Base-by-base conservation (phyloP, 2,329 filamentous ascomycete species). In the Fusarium sp. region DNA sequence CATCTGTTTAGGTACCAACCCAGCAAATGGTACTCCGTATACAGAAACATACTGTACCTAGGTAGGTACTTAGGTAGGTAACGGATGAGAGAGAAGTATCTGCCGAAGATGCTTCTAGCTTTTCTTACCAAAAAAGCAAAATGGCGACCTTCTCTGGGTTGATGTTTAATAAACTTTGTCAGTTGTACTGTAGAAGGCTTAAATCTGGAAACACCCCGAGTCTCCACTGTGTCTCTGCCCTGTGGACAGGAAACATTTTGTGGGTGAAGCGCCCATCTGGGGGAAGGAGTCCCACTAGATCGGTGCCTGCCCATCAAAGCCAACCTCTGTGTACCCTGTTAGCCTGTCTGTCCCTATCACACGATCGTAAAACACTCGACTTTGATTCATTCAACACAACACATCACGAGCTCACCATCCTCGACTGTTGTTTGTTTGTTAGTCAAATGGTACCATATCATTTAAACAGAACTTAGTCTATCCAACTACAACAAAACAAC, bases 221-320 rank as follows among this genome's bases (percentile, higher is more conserved):
- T 30, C 35, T 37, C 35, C 35, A 37, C 35, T 9, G 35, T 37
- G 35, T 19, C n/a, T 37, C 33, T 37, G 35, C 35, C 35, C 35
- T 37, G 33, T 43, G 41, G 33, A n/a, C 33, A 7, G 45, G 65
- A 68, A 68, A 68, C 66, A 68, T 55, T 69, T 69, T 68, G 66
- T 68, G 65, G 66, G 49, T 41, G 54, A 44, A 47, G 28, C 57
- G 41, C 15, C 32, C 40, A 32, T 54, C 56, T 26, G 51, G 63
- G 63, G 62, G 66, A 39, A 48, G 33, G 28, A 49, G 43, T 62
- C 40, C 62, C 66, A 54, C 65, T 44, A 52, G 49, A 43, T 47
- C 49, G 62, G 50, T 70, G 62, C 53, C 48, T 35, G 33, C 39
- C 47, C 28, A 6, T 48, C 43, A 37, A 57, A 20, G 26, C 54